Evolutionary conservation across 2,329 filamentous ascomycete genomes (phyloP).

Genomic region (Fusarium xyrophilum): DNA sequence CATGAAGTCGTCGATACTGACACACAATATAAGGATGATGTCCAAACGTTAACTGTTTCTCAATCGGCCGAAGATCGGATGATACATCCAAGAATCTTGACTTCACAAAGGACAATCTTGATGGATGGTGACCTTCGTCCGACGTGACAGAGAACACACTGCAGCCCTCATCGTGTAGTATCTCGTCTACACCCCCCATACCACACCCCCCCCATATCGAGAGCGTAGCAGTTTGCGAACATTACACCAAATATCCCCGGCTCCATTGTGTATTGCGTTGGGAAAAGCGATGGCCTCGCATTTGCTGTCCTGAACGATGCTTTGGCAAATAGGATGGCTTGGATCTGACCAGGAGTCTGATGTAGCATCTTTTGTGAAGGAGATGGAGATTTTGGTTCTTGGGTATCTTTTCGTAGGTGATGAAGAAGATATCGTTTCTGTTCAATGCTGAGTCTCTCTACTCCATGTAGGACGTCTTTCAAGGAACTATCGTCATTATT

Average conservation of each 20-base stretch:
- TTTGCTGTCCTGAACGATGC: constrained; percentile 26
- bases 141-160: constrained; percentile 45
- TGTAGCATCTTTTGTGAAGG: neutral
- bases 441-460: constrained; percentile 23
- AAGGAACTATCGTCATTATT: constrained; percentile 9
- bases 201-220: constrained; percentile 45
- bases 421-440: constrained; percentile 36
- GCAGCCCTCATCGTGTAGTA: constrained; percentile 41
- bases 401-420: constrained; percentile 32
- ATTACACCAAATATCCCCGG: constrained; percentile 45
- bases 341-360: constrained; percentile 29
- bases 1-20: neutral
- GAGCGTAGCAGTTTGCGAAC: constrained; percentile 48
- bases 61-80: constrained; percentile 44
- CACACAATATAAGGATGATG: constrained; percentile 47
- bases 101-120: constrained; percentile 37
- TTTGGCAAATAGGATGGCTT: constrained; percentile 33
- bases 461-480: constrained; percentile 18
- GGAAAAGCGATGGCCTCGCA: constrained; percentile 20
- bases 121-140: constrained; percentile 33
- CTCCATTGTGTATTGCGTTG: constrained; percentile 28
- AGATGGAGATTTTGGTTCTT: neutral
- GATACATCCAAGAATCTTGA: constrained; percentile 37
- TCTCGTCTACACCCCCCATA: constrained; percentile 35
- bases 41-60: constrained; percentile 44